These are phyloP conservation scores for Russula sp. DNA, from an alignment of 768 basidiomycete species.

Conservation along the genomic window DNA sequence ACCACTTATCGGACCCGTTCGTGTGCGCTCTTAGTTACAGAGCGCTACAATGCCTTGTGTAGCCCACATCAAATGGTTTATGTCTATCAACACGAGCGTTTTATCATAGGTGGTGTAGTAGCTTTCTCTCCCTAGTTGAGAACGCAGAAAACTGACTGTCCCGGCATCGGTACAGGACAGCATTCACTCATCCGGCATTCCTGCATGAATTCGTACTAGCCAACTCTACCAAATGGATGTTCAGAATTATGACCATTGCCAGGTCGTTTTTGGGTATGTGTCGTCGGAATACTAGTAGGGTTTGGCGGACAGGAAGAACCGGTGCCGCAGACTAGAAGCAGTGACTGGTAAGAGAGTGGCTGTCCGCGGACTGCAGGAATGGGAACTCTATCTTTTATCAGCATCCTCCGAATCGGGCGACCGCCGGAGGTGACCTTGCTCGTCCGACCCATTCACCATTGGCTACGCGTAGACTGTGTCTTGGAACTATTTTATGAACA, in stretches of 20 bases:
- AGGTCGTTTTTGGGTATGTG: background rate
- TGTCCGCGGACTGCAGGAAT: background rate
- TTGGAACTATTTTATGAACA: background rate
- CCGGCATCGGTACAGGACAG: background rate
- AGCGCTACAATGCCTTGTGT: no score
- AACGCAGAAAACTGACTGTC: background rate
- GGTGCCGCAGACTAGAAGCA: background rate
- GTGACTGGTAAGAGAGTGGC: background rate
- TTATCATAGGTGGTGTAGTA: background rate
- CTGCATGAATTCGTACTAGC: background rate
- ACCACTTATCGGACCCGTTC: no score
- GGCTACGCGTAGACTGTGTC: background rate
- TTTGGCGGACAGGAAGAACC: background rate
- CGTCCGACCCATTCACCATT: no score
- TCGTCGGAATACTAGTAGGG: background rate
- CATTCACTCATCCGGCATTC: no score
- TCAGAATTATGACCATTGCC: background rate
- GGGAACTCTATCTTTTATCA: no score
- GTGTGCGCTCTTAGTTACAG: no score
- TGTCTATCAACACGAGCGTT: no score
- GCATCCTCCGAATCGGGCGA: no score
- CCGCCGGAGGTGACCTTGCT: no score
- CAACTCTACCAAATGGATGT: background rate
- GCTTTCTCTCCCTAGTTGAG: background rate
- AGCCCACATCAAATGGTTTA: no score